A percentile compares a stretch with the other conserved stretches of the same genome.
Evolutionary conservation across 2,329 filamentous ascomycete genomes (phyloP).

Genomic region (Phyllosticta citrichinensis): DNA sequence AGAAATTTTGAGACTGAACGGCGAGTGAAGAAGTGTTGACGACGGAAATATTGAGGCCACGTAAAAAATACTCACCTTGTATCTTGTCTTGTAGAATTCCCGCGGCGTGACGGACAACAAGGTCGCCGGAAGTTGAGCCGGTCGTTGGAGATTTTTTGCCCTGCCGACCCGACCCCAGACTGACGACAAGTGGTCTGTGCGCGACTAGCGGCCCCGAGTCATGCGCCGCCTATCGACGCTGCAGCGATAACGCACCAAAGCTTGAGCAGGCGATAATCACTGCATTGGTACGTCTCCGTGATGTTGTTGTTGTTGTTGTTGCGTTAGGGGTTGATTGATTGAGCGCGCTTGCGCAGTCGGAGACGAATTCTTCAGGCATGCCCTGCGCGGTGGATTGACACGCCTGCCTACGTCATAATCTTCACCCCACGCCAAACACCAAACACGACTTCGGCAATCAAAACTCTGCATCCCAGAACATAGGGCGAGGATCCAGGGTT

Average conservation of each 20-base stretch:
- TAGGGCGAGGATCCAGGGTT: neutral
- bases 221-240: neutral
- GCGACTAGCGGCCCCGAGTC: conserved; percentile 1
- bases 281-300: neutral
- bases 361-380: neutral
- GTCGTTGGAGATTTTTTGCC: conserved; percentile 7
- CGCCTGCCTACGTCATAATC: neutral
- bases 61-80: neutral
- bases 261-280: neutral
- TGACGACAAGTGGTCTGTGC: conserved; percentile 1
- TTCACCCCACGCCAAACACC: neutral
- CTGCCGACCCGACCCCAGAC: neutral
- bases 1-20: too few relatives aligned
- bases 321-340: neutral
- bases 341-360: neutral
- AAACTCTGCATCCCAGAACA: neutral
- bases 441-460: neutral
- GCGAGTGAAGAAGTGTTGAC: neutral
- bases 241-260: neutral
- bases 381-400: neutral
- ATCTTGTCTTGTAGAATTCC: neutral
- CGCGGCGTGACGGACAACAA: neutral
- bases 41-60: neutral
- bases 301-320: neutral
- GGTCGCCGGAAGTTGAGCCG: neutral